Base-by-base conservation (phyloP, 192 early-diverging fungal genomes). In the Thamnidium elegans region DNA sequence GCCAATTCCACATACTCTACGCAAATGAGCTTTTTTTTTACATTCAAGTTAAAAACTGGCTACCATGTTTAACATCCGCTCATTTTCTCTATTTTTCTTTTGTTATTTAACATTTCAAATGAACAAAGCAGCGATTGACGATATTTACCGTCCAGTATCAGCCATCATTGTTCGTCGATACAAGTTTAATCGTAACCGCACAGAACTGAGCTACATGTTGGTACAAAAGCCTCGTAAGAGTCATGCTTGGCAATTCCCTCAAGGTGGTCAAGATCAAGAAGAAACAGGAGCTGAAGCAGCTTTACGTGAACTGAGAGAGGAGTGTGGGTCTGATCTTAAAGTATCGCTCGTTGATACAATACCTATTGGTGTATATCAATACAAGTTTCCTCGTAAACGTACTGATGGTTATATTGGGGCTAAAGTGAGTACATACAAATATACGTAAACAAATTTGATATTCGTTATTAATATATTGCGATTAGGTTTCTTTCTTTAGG, bases 281-380 rank as follows among this genome's bases (percentile, higher is more conserved):
- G 93, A 95, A 81, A 76, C 84, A 21, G 71, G 93, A 64, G 76
- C 81, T 58, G 73, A 88, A 79, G 91, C 87, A 26, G 91, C 94
- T 21, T 71, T 77, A 50, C 82, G 91, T 58, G 84, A 84, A 53
- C 67, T 95, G 50, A 69, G 69, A 43, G 88, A 88, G 36, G 82
- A 82, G 46, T 91, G 90, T 74, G 94, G 92, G 39, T 66, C 64
- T 15, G 69, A 80, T 54, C 84, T 94, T 81, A 84, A 90, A 60
- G 80, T 86, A 14, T 91, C 89, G 87, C 42, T 59, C n/a, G 78
- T 89, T 34, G 90, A 94, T 3, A 70, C 78, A 43, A 82, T 81
- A 10, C 90, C 92, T 0, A 80, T 92, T 21, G 88, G 90, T 7
- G 82, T 87, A 60, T 80, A 84, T 59, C 44, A 62, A 17, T 73